Base-by-base conservation (phyloP, 2,329 filamentous ascomycete genomes). In the Calonectria fujianensis region DNA sequence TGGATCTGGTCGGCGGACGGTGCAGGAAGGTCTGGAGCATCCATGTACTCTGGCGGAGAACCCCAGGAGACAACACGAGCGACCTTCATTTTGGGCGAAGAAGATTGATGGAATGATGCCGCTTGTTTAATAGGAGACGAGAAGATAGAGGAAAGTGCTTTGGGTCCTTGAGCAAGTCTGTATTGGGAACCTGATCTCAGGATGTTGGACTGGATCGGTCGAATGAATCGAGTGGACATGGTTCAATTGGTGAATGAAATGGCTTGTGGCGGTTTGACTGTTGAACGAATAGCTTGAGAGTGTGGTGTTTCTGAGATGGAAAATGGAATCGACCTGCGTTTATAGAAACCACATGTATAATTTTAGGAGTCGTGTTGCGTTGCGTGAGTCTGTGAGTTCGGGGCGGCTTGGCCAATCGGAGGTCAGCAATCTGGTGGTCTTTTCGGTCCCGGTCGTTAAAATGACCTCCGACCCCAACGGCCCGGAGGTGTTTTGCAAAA, bases 1-100 rank as follows among this genome's bases (percentile, higher is more conserved):
- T 74, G 72, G 13, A 72, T 32, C 14, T 74, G 32, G n/a, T 52
- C 14, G 18, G 14, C 31, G 2, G 63, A 71, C 10, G 72, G 72
- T 1, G 37, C 52, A 7, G 72, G 35, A 9, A 69, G 69, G 32
- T 71, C 72, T 24, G 51, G 51, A 11, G 64, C 52, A 3, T 51
- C 27, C n/a, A 70, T 64, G 39, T 71, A 69, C 8, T 51, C 37
- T 11, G 72, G 69, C 5, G 69, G 51, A 2, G 51, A 51, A 14
- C 59, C 59, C 68, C 72, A 74, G 0, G 68, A 50, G 3, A 32
- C 52, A 4, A 74, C 72, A 11, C 67, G 67, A 6, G 67, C 72
- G 24, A 35, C 67, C 35, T 70, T 64, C 72, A 74, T 74, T 29
- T 39, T 39, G 7, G 45, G 8, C 4, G 32, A 3, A 29, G 45